phyloP scores from a whole-genome alignment of 768 basidiomycete species.

The Coprinellus aureogranulatus region DNA sequence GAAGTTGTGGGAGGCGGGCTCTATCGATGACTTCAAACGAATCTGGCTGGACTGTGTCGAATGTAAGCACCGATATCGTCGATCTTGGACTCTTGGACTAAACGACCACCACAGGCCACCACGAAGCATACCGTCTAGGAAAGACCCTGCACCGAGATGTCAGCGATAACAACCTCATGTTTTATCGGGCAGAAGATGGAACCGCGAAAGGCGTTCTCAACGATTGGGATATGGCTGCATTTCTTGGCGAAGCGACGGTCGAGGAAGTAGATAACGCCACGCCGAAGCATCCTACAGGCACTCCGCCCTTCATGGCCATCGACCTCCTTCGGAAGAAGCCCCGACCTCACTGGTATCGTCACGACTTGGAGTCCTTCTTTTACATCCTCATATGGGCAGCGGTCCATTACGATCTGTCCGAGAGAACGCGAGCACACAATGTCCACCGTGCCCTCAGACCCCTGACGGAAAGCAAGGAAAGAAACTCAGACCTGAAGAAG shows the following conservation, averaged over 20 bases:
- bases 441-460: too few species aligned
- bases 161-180: conserved; percentile 30
- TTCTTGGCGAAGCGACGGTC: conserved; percentile 7
- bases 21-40: background rate
- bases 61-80: background rate
- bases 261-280: background rate
- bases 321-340: conserved; percentile 18
- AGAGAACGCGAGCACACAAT: too few species aligned
- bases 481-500: too few species aligned
- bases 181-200: conserved; percentile 1
- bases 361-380: conserved; percentile 22
- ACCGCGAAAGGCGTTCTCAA: conserved; percentile 20
- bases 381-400: conserved; percentile 22
- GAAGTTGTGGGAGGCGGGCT: background rate
- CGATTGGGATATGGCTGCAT: conserved; percentile 28
- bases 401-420: background rate
- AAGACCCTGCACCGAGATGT: conserved; percentile 30
- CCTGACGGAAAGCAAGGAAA: too few species aligned
- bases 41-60: background rate
- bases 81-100: too few species aligned
- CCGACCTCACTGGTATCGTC: conserved; percentile 16
- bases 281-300: conserved; percentile 28
- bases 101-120: background rate
- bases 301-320: conserved; percentile 27
- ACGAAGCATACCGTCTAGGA: background rate